These are phyloP conservation scores for Verticillium nonalfalfae DNA, from an alignment of 2,329 filamentous ascomycete species.

Conservation along the genomic window DNA sequence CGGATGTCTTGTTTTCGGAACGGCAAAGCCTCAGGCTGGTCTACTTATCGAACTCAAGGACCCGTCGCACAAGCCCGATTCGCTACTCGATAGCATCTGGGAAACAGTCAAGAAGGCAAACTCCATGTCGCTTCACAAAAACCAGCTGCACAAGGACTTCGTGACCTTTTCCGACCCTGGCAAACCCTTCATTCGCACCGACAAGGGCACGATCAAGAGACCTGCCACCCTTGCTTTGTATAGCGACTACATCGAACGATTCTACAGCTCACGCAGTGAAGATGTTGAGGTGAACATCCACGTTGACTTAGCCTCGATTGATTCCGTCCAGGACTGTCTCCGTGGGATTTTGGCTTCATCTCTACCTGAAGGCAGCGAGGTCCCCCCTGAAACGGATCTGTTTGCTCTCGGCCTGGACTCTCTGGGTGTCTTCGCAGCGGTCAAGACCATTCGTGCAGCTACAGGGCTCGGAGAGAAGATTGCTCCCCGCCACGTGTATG, in stretches of 20 bases:
- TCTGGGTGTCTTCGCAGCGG: constrained; percentile 18
- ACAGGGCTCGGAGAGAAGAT: constrained; percentile 20
- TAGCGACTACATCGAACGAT: constrained; percentile 35
- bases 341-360: constrained; percentile 13
- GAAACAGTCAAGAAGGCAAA: constrained; percentile 35
- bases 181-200: constrained; percentile 36
- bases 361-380: constrained; percentile 11
- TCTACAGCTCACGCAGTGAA: constrained; percentile 26
- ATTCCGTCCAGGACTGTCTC: constrained; percentile 13
- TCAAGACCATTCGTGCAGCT: constrained; percentile 22
- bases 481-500: constrained; percentile 26
- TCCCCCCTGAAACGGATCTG: constrained; percentile 13
- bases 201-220: constrained; percentile 38
- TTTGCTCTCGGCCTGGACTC: constrained; percentile 22
- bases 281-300: constrained; percentile 8
- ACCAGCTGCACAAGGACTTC: constrained; percentile 31
- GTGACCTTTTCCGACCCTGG: constrained; percentile 31
- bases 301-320: constrained; percentile 15
- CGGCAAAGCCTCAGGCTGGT: constrained; percentile 18
- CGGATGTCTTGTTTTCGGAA: constrained; percentile 19
- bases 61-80: constrained; percentile 10
- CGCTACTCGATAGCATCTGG: constrained; percentile 37
- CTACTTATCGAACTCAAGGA: constrained; percentile 20
- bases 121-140: constrained; percentile 27
- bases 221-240: constrained; percentile 31